Evolutionary conservation across 73 alveolate genomes (phyloP).

Genomic region (Paramecium octaurelia): DNA sequence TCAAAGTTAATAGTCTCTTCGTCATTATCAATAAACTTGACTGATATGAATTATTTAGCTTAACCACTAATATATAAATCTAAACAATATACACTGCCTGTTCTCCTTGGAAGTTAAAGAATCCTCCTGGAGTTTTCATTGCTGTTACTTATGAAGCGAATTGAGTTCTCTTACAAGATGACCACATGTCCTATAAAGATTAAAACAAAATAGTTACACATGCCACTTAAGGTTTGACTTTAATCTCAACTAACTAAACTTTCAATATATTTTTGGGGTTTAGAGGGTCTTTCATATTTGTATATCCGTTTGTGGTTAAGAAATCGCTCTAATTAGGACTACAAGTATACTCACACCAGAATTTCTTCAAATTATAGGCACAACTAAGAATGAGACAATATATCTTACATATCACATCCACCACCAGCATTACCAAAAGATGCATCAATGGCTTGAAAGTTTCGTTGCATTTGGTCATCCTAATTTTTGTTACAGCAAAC

Average conservation of each 20-base stretch:
- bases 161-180: slow-evolving; percentile 20
- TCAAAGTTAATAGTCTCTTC: not conserved
- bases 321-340: slow-evolving; percentile 20
- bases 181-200: slow-evolving; percentile 8
- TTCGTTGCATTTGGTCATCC: not conserved
- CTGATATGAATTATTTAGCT: slow-evolving; percentile 9
- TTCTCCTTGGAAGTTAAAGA: slow-evolving; percentile 42
- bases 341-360: slow-evolving; percentile 46
- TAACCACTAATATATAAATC: not conserved
- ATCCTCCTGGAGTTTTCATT: slow-evolving; percentile 45
- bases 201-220: not conserved
- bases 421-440: slow-evolving; percentile 38
- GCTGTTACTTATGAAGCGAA: slow-evolving; percentile 22
- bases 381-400: not conserved
- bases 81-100: not conserved
- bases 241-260: not conserved
- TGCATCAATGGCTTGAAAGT: slow-evolving; percentile 24
- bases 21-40: not conserved
- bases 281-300: not conserved
- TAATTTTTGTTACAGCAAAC: not conserved
- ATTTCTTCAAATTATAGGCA: not conserved
- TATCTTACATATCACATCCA: slow-evolving; percentile 27
- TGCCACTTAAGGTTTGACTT: not conserved
- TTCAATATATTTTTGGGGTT: not conserved
- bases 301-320: not conserved